phyloP scores from a whole-genome alignment of 176 grass and related monocot species.

The Zea mays region Zm-B73-REFERENCE-NAM-5.0 NC_050100.1:193380501-193381000 shows the following conservation, averaged over 20 bases:
- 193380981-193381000: constrained; percentile 44
- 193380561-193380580: too few species aligned
- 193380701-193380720: neutral
- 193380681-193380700: constrained; percentile 10
- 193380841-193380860: neutral
- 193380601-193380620: too few species aligned
- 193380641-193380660: constrained; percentile 16
- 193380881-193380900: constrained; percentile 43
- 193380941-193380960: constrained; percentile 73
- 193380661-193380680: neutral
- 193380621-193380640: too few species aligned
- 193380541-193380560: too few species aligned
- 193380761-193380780: constrained; percentile 14
- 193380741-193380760: neutral
- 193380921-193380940: constrained; percentile 82
- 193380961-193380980: constrained; percentile 64
- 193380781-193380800: constrained; percentile 1
- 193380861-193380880: constrained; percentile 17
- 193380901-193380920: constrained; percentile 92
- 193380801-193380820: constrained; percentile 1
- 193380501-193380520: too few species aligned
- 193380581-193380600: too few species aligned
- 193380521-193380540: too few species aligned
- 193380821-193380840: neutral
- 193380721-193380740: constrained; percentile 5